Evolutionary conservation across 2,329 filamentous ascomycete species (phyloP).

Genomic region (Monilinia polystroma): DNA sequence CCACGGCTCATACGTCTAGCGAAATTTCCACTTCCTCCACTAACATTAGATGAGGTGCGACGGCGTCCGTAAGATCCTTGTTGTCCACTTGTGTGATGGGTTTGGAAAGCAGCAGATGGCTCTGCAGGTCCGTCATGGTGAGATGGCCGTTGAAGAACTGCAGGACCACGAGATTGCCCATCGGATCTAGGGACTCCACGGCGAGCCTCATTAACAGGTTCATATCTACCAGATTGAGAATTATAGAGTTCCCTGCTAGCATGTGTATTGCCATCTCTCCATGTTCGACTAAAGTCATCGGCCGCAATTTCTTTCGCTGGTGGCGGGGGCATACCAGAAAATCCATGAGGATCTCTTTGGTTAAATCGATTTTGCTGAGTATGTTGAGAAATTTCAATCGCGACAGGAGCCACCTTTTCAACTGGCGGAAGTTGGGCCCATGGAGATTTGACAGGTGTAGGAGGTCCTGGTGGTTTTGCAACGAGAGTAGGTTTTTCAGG

Average conservation of each 20-base stretch:
- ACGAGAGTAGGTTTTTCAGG: conserved; percentile 71
- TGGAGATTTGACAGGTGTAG: conserved; percentile 78
- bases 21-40: conserved; percentile 74
- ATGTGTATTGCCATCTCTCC: conserved; percentile 66
- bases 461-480: conserved; percentile 65
- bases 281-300: conserved; percentile 87
- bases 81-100: conserved; percentile 64
- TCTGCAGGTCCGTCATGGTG: conserved; percentile 71
- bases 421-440: conserved; percentile 87
- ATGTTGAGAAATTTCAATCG: conserved; percentile 53
- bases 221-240: conserved; percentile 90
- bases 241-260: conserved; percentile 81
- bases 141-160: conserved; percentile 71
- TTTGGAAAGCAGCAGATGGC: conserved; percentile 84
- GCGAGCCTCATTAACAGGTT: conserved; percentile 76
- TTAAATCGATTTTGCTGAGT: conserved; percentile 49
- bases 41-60: conserved; percentile 87
- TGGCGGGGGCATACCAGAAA: conserved; percentile 54
- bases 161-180: conserved; percentile 65
- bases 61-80: conserved; percentile 70
- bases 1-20: conserved; percentile 45
- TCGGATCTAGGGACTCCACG: conserved; percentile 67
- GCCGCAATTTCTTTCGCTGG: conserved; percentile 82
- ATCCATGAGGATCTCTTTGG: conserved; percentile 55
- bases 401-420: conserved; percentile 71